A percentile compares a stretch with the other conserved stretches of the same genome.
These are phyloP conservation scores for Pseudonectria foliicola DNA, from an alignment of 2,329 filamentous ascomycete species.

Conservation along the genomic window DNA sequence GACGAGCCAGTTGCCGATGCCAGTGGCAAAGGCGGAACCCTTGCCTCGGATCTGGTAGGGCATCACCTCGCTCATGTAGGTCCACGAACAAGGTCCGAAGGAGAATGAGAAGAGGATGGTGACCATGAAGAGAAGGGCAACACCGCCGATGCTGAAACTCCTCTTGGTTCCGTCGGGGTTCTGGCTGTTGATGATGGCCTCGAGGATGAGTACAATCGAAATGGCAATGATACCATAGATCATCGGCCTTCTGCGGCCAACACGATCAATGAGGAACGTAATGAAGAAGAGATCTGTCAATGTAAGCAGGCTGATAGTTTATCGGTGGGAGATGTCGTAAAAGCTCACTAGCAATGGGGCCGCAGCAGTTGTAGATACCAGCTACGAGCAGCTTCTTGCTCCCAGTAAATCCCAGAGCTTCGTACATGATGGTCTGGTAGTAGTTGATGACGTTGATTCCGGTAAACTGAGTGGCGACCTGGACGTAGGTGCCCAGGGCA, in stretches of 20 bases:
- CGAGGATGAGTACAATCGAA: slow-evolving; percentile 49
- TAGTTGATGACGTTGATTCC: slow-evolving; percentile 52
- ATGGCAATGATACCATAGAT: slow-evolving; percentile 54
- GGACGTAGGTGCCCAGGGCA: slow-evolving; percentile 50
- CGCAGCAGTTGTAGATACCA: slow-evolving; percentile 54
- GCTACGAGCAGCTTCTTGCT: slow-evolving; percentile 46
- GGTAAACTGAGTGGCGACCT: slow-evolving; percentile 50
- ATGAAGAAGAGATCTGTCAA: slow-evolving; percentile 46
- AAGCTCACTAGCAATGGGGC: slow-evolving; percentile 38
- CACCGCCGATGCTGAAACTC: slow-evolving; percentile 46
- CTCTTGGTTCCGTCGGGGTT: slow-evolving; percentile 30
- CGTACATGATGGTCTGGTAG: slow-evolving; percentile 48
- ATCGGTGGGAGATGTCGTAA: not conserved
- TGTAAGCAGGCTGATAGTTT: not conserved
- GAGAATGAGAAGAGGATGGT: slow-evolving; percentile 45
- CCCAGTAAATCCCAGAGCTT: slow-evolving; percentile 42
- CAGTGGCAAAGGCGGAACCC: slow-evolving; percentile 19
- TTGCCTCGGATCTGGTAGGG: slow-evolving; percentile 51
- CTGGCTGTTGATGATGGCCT: slow-evolving; percentile 46
- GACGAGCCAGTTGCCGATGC: slow-evolving; percentile 21
- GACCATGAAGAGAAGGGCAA: slow-evolving; percentile 53
- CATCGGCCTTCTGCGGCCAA: slow-evolving; percentile 58
- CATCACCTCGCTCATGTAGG: slow-evolving; percentile 56
- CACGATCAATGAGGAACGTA: slow-evolving; percentile 50
- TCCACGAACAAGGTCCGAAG: slow-evolving; percentile 47